Conservation (phyloP, 2,329 filamentous ascomycete genomes). For the Tolypocladium tropicale region DNA sequence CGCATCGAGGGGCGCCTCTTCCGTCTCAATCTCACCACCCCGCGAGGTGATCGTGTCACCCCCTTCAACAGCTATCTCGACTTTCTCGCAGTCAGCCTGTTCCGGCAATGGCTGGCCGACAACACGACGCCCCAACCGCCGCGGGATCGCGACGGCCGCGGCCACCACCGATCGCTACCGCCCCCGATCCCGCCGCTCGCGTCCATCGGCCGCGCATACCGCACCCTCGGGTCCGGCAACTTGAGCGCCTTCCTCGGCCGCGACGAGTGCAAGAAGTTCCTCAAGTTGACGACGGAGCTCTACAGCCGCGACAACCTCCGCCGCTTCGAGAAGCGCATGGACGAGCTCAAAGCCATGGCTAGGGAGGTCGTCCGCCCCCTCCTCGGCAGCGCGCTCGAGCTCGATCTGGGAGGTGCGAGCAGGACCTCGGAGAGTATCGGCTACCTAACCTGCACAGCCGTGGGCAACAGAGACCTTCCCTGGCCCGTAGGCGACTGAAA, state of each 20-base stretch:
- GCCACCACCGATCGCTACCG: slow-evolving; percentile 19
- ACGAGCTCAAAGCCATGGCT: slow-evolving; percentile 79
- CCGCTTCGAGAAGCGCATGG: slow-evolving; percentile 75
- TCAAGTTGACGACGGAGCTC: slow-evolving; percentile 71
- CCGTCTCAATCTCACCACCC: slow-evolving; percentile 67
- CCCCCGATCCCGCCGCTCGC: slow-evolving; percentile 38
- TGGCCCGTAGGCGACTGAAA: slow-evolving; percentile 32
- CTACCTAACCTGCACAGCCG: slow-evolving; percentile 41
- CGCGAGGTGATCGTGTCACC: slow-evolving; percentile 70
- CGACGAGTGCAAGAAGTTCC: slow-evolving; percentile 83
- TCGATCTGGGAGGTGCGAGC: slow-evolving; percentile 49
- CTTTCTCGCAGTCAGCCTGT: slow-evolving; percentile 80
- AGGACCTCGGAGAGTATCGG: slow-evolving; percentile 31
- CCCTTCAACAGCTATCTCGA: slow-evolving; percentile 75
- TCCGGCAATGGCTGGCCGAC: slow-evolving; percentile 88
- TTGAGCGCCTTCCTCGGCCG: slow-evolving; percentile 60
- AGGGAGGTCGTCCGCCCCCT: slow-evolving; percentile 74
- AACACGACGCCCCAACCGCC: slow-evolving; percentile 64
- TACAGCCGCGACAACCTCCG: slow-evolving; percentile 82
- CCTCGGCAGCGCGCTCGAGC: slow-evolving; percentile 75
- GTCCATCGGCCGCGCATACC: slow-evolving; percentile 63
- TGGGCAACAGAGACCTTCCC: slow-evolving; percentile 39
- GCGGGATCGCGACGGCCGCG: slow-evolving; percentile 18
- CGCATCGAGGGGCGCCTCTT: slow-evolving; percentile 76
- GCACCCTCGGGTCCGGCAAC: slow-evolving; percentile 57